A percentile compares a stretch with the other conserved stretches of the same genome.
These are phyloP conservation scores for Rhynchospora pubera DNA, from an alignment of 176 grass and related monocot genomes.

Conservation along the genomic window DNA sequence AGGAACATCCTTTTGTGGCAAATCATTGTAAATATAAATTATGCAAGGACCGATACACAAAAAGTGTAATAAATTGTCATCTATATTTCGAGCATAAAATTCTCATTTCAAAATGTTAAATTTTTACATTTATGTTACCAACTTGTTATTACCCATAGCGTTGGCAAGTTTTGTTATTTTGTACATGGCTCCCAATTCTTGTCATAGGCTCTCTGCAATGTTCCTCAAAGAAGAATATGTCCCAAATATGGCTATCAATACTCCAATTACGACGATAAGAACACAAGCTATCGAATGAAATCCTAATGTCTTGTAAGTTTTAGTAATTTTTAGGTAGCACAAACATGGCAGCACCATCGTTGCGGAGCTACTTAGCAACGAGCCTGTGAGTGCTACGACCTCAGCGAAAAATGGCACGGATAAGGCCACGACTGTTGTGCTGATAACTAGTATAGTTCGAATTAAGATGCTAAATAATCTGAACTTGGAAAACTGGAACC, in stretches of 20 bases:
- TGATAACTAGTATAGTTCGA: conserved; percentile 57
- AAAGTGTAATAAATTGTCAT: no score
- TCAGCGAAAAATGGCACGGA: conserved; percentile 55
- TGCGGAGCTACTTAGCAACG: conserved; percentile 53
- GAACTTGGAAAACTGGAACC: conserved; percentile 33
- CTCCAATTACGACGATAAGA: conserved; percentile 39
- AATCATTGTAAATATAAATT: no score
- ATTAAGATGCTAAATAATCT: conserved; percentile 22
- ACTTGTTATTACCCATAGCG: not conserved
- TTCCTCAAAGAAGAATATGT: conserved; percentile 66
- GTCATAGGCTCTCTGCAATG: conserved; percentile 46
- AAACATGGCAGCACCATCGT: conserved; percentile 60
- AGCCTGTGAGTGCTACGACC: conserved; percentile 49
- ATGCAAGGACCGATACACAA: no score
- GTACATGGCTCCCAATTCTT: not conserved
- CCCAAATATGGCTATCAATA: conserved; percentile 40
- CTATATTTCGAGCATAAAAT: not conserved
- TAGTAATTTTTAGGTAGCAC: conserved; percentile 81
- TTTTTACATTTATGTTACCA: not conserved
- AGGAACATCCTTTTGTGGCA: no score
- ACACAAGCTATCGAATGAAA: conserved; percentile 40
- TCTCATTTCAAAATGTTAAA: not conserved
- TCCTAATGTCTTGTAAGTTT: conserved; percentile 31
- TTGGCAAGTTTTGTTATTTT: not conserved
- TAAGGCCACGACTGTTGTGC: conserved; percentile 52